Base-by-base conservation (phyloP, 495 filamentous ascomycete genomes). In the Pseudotulostoma volvatum region DNA sequence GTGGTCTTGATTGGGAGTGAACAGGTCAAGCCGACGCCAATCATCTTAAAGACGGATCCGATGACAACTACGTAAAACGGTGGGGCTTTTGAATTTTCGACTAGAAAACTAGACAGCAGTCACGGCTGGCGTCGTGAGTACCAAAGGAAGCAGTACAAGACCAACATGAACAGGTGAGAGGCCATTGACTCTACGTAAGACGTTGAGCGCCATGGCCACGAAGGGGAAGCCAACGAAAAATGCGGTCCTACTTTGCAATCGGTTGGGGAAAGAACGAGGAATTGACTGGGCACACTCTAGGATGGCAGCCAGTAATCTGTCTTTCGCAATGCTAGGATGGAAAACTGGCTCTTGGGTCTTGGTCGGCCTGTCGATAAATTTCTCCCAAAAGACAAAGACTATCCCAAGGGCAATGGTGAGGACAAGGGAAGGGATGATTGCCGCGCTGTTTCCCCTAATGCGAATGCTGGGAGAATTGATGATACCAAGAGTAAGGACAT, bases 381-480 rank as follows among this genome's bases (percentile, higher is more conserved):
- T 57, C 18, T 60, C 59, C 58, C 36, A 68, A 39, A 41, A 58
- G 56, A 48, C 61, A 40, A 52, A 60, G 41, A 39, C 61, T 43
- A 44, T 49, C 43, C 43, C 69, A 16, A 33, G 49, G 11, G 54
- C 38, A 1, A 42, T 57, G 2, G 54, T 40, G 16, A 67, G 36
- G 2, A 65, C 59, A 28, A 59, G 49, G 4, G 60, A 59, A n/a
- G 57, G 61, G 53, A 73, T 50, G 4, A 69, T 53, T 4, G 50
- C 56, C 0, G 55, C 55, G 0, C 62, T 33, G 44, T 47, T 18
- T 79, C 66, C 39, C 79, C 70, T 18, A 80, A 56, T 1, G 67
- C 57, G 39, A 75, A 70, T 1, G 78, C 62, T 0, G 76, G 47
- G 7, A 81, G 55, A 11, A 73, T 59, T 1, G 72, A 71, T 16